These are phyloP conservation scores for Yamadazyma mexicana DNA, from an alignment of 1,139 yeast species.

Conservation along the genomic window DNA sequence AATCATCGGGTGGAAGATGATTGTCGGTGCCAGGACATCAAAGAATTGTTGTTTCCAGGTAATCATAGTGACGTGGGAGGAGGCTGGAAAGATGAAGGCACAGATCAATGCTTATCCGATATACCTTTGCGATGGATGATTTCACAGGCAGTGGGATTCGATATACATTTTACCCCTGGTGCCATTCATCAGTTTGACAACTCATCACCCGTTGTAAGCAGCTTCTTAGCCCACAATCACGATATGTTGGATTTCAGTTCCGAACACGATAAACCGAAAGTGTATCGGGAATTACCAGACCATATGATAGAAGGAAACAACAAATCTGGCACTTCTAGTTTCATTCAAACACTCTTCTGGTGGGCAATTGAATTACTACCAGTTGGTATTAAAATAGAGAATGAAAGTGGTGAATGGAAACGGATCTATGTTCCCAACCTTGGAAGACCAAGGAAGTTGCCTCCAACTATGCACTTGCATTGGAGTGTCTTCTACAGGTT, in stretches of 20 bases:
- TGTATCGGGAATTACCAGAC: constrained; percentile 6
- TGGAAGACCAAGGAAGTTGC: constrained; percentile 51
- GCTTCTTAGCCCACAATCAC: constrained; percentile 48
- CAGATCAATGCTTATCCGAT: constrained; percentile 29
- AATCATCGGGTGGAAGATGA: constrained; percentile 7
- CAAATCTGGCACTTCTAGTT: constrained; percentile 15
- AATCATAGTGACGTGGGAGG: constrained; percentile 70
- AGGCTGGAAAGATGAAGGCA: constrained; percentile 49
- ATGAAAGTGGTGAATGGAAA: constrained; percentile 45
- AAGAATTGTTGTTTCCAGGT: constrained; percentile 66
- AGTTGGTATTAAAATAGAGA: constrained; percentile 49
- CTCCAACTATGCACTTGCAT: constrained; percentile 48
- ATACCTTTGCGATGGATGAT: constrained; percentile 61
- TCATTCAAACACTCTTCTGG: constrained; percentile 40
- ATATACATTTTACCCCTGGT: constrained; percentile 44
- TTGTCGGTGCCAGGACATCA: constrained; percentile 32
- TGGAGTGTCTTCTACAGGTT: constrained; percentile 65
- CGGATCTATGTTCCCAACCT: constrained; percentile 51
- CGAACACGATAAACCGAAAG: constrained; percentile 5
- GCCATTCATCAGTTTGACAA: constrained; percentile 38
- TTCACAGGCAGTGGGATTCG: constrained; percentile 49
- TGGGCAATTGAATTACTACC: constrained; percentile 65
- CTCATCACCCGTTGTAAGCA: constrained; percentile 33
- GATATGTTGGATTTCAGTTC: constrained; percentile 33
- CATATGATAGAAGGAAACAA: constrained; percentile 29